Base-by-base conservation (phyloP, 495 filamentous ascomycete species). In the Ascodesmis nigricans region DNA sequence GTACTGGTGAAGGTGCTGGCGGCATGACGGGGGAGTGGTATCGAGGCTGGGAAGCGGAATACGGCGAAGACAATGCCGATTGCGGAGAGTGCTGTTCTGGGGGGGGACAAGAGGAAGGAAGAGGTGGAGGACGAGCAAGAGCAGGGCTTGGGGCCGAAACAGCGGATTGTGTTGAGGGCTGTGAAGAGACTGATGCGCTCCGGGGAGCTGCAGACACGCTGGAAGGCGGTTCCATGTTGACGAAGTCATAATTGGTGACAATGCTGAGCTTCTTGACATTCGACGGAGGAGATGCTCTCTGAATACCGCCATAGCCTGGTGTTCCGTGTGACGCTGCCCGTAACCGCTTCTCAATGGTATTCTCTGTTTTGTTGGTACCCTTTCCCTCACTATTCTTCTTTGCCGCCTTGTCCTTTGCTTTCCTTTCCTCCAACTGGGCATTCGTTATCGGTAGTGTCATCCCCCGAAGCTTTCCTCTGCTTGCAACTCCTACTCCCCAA, bases 401-500 rank as follows among this genome's bases (percentile, higher is more conserved):
- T 7, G 42, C 21, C 8, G 38, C 28, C 29, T 47, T 50, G 29
- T 46, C 43, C 23, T 52, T 39, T 15, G 58, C 49, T 48, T 55
- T 60, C 53, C 67, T 66, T 14, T 49, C 49, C 26, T 49, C 42
- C 31, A 49, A 54, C 25, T 47, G 49, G 7, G 45, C 40, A 19
- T 39, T 46, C 34, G 38, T 44, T 38, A 97, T 71, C 13, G 87
- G 87, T 15, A 90, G 60, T 27, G 82, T 76, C 39, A 92, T 55
- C 10, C 87, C 87, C 32, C 87, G 67, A 38, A 97, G 67, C 60
- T 97, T 97, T 40, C 87, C 87, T 43, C 87, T 72, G 53, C 84
- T 93, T 24, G 87, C 87, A 42, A 97, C 87, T 16, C 87, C 87
- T 22, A 97, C 76, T 8, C 84, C 87, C 87, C 87, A 97, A 22